Evolutionary conservation across 2,329 filamentous ascomycete genomes (phyloP), one percentile per base, ranked within the genome.

Genomic region (Aquanectria penicillioides): DNA sequence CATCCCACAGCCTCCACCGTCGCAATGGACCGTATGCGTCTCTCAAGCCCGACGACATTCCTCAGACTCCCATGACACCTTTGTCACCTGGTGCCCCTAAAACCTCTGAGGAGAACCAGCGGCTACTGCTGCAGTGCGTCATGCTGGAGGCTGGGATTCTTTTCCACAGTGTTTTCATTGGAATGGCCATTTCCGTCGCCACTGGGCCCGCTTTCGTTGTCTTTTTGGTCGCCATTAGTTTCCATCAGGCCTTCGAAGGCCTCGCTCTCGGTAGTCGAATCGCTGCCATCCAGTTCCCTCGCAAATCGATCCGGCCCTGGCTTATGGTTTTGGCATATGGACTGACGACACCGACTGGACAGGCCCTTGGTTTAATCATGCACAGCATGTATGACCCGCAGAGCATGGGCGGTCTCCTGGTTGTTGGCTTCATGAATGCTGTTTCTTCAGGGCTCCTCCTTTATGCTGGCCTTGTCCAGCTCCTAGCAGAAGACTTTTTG

Each of bases 171-270:
- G 83, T 95, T 51, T 95, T 95, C 70, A 94, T 95, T 67, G 92
- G 92, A 61, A 94, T 94, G 90, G 91, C 92, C 4, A 83, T 95
- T 25, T 93, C 90, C 1, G 92, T 95, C 1, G 89, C 92, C 0
- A 93, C 90, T 0, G 91, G 91, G 0, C 89, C 91, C 0, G 87
- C 90, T 1, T 95, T 95, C 71, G 80, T 92, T 36, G 90, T 94
- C 11, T 91, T 95, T 63, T 80, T 95, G 0, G 82, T 94, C 25
- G 92, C 92, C 46, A 93, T 95, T 62, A 87, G 86, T 64, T 94
- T 94, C 75, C 92, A 95, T 71, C 91, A 97, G 77, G 93, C 91
- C 1, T 97, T 97, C 64, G 93, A 97, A 77, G 93, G 93, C 2
- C 87, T 97, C 12, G 93, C 93, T 0, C 85, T 97, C 5, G 93